phyloP scores from a whole-genome alignment of 1,139 yeast species.

The Citeromyces siamensis region DNA sequence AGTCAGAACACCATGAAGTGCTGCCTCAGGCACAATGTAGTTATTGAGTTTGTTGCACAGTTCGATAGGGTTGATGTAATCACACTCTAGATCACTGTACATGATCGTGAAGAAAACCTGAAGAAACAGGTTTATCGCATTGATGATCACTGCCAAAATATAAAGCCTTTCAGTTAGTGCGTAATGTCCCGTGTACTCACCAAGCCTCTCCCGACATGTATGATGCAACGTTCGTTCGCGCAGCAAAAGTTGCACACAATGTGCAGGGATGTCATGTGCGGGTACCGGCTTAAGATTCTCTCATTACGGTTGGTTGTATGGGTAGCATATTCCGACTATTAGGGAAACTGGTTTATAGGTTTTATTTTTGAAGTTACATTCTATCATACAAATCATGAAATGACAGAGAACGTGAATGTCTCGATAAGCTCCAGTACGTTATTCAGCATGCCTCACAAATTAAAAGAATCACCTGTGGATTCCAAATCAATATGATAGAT shows the following conservation, averaged over 20 bases:
- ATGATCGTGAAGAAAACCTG: conserved; percentile 90
- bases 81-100: conserved; percentile 91
- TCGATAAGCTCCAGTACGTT: too few relatives aligned
- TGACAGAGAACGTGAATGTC: too few relatives aligned
- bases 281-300: too few relatives aligned
- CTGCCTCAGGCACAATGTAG: conserved; percentile 87
- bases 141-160: conserved; percentile 73
- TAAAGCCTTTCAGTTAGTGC: conserved; percentile 34
- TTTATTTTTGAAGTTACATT: too few relatives aligned
- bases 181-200: conserved; percentile 5
- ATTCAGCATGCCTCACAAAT: too few relatives aligned
- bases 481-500: too few relatives aligned
- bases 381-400: too few relatives aligned
- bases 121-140: conserved; percentile 77
- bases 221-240: not conserved
- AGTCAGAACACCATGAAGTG: conserved; percentile 65
- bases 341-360: too few relatives aligned
- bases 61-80: conserved; percentile 94
- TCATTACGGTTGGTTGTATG: too few relatives aligned
- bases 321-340: too few relatives aligned
- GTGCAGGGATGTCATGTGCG: conserved; percentile 2
- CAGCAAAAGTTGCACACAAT: conserved; percentile 1
- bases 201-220: conserved; percentile 7
- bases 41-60: conserved; percentile 87
- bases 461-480: too few relatives aligned